Conservation (phyloP, 2,329 filamentous ascomycete species). For the Colletotrichum spinosum region DNA sequence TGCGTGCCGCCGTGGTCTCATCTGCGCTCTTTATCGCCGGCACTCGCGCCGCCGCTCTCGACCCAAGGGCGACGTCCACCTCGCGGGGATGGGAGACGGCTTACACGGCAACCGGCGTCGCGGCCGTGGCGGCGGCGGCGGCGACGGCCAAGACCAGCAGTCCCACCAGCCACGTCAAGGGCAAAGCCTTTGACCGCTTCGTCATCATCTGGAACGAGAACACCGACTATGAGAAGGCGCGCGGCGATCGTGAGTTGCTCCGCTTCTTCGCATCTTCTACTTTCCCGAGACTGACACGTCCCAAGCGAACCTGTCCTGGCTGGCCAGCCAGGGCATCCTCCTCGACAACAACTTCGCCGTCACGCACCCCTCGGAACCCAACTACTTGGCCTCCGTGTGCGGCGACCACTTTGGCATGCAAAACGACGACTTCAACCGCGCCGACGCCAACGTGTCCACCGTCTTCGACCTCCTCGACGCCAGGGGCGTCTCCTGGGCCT, state of each 20-base stretch:
- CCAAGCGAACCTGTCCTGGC: too few relatives aligned
- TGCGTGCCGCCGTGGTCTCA: constrained; percentile 14
- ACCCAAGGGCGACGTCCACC: constrained; percentile 57
- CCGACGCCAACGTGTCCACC: constrained; percentile 72
- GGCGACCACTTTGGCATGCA: constrained; percentile 74
- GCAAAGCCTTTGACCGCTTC: constrained; percentile 79
- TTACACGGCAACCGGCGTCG: too few relatives aligned
- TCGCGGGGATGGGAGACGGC: too few relatives aligned
- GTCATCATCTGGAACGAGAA: constrained; percentile 84
- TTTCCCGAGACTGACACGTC: too few relatives aligned
- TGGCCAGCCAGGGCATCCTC: too few relatives aligned
- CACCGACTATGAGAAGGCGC: constrained; percentile 73
- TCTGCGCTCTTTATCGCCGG: constrained; percentile 43
- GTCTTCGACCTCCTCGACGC: constrained; percentile 77
- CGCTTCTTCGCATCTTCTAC: too few relatives aligned
- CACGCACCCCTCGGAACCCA: constrained; percentile 77
- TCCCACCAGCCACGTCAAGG: constrained; percentile 45
- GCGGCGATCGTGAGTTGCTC: too few relatives aligned
- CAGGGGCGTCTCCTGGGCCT: constrained; percentile 73
- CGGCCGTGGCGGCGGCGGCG: too few relatives aligned
- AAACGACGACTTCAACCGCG: constrained; percentile 69
- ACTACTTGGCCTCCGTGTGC: constrained; percentile 71
- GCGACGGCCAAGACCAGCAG: too few relatives aligned
- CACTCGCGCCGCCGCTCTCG: constrained; percentile 41
- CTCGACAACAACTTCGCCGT: constrained; percentile 49